These are phyloP conservation scores for Diaporthe sp. DNA, from an alignment of 2,329 filamentous ascomycete genomes.

Conservation along the genomic window DNA sequence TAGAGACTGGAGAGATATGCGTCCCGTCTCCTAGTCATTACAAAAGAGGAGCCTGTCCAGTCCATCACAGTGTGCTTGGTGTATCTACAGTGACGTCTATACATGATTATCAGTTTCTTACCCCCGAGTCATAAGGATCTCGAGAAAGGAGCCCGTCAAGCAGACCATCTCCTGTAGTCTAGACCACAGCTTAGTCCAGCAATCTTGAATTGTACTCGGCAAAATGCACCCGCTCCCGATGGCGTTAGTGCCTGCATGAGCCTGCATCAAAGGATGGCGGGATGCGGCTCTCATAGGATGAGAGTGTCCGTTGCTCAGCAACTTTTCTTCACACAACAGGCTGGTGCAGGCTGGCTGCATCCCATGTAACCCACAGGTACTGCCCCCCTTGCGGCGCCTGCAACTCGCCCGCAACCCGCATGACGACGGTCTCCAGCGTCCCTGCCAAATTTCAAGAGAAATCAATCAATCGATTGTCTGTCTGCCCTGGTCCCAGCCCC, in stretches of 20 bases:
- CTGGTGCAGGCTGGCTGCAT: neutral
- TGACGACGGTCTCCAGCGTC: slow-evolving; percentile 9
- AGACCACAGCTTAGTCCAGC: neutral
- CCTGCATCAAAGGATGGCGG: slow-evolving; percentile 1
- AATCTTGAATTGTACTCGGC: slow-evolving; percentile 16
- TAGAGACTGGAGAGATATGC: slow-evolving; percentile 13
- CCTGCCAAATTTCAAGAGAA: slow-evolving; percentile 21
- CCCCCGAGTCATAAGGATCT: neutral
- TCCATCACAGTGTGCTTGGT: neutral
- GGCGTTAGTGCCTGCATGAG: slow-evolving; percentile 16
- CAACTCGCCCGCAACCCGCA: neutral
- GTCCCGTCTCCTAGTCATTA: slow-evolving; percentile 18
- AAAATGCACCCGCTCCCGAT: slow-evolving; percentile 20
- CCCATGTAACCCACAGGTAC: slow-evolving; percentile 22
- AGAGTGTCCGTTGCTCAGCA: slow-evolving; percentile 18
- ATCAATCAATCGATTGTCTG: slow-evolving; percentile 24
- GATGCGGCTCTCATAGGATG: slow-evolving; percentile 21
- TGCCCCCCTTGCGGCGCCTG: neutral
- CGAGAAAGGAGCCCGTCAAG: neutral
- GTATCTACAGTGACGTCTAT: neutral
- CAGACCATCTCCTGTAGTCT: neutral
- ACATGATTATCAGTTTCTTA: neutral
- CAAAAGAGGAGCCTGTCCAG: neutral
- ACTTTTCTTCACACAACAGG: neutral
- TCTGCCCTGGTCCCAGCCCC: slow-evolving; percentile 2